Conservation (phyloP, 345 rosid genomes). For the Syzygium grande region DNA sequence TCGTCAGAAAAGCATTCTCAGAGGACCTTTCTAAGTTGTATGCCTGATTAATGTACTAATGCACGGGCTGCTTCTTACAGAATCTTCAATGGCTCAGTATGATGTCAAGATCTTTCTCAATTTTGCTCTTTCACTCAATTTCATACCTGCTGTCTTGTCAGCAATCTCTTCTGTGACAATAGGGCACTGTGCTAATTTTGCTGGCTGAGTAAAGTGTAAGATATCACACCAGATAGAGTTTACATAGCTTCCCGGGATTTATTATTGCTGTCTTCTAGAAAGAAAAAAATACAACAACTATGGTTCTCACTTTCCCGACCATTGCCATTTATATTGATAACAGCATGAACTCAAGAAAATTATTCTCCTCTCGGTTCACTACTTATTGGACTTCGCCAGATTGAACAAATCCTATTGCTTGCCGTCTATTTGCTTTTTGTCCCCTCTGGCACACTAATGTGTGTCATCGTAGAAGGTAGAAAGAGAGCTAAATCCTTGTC, state of each 20-base stretch:
- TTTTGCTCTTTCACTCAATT: neutral
- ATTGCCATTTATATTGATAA: neutral
- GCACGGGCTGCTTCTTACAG: neutral
- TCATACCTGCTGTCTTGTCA: neutral
- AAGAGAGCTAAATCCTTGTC: neutral
- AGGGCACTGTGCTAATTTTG: neutral
- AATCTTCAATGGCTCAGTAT: neutral
- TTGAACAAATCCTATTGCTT: neutral
- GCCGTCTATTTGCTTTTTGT: neutral
- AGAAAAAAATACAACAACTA: neutral
- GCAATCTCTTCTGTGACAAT: neutral
- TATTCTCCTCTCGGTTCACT: neutral
- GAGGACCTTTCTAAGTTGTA: conserved; percentile 71
- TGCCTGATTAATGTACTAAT: conserved; percentile 10
- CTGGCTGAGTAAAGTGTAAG: neutral
- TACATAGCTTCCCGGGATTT: neutral
- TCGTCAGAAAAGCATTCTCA: conserved; percentile 58
- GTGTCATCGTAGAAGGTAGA: neutral
- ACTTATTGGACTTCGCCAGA: neutral
- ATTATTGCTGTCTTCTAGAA: neutral
- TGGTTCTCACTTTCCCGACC: neutral
- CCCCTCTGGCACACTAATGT: neutral
- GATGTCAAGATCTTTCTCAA: neutral
- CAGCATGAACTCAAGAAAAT: neutral
- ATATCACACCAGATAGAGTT: neutral